Evolutionary conservation across 306 rosid species (phyloP).

Genomic region (Parietaria judaica): DNA sequence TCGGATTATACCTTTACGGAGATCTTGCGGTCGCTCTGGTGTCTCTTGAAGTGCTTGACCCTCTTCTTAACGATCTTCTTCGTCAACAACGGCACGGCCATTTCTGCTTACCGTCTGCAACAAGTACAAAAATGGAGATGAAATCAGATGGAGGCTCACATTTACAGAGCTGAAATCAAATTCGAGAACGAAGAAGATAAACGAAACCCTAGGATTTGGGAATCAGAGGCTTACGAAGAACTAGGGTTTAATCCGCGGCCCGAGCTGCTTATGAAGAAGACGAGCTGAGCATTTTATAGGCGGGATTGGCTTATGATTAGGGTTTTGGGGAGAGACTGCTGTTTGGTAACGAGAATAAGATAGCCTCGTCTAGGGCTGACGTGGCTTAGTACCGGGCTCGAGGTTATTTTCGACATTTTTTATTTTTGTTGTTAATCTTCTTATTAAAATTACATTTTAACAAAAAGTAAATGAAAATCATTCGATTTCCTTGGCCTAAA

Average conservation of each 20-base stretch:
- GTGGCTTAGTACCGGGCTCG: neutral
- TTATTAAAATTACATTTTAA: no score
- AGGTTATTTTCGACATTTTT: neutral
- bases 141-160: neutral
- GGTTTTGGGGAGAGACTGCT: conserved; percentile 7
- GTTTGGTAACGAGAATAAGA: conserved; percentile 18
- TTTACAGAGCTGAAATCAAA: neutral
- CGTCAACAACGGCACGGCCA: conserved; percentile 68
- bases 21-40: conserved; percentile 77
- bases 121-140: neutral
- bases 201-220: neutral
- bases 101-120: conserved; percentile 21
- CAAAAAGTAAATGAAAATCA: neutral
- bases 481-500: no score
- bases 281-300: conserved; percentile 5
- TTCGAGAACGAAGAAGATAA: neutral
- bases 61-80: conserved; percentile 76
- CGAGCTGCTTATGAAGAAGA: neutral
- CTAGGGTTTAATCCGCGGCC: conserved; percentile 27
- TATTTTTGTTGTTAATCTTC: no score
- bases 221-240: neutral
- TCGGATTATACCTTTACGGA: conserved; percentile 50
- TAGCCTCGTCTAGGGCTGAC: neutral
- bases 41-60: conserved; percentile 68
- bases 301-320: neutral